Base-by-base conservation (phyloP, 768 basidiomycete genomes). In the Rhodosporidiobolus sp. region DNA sequence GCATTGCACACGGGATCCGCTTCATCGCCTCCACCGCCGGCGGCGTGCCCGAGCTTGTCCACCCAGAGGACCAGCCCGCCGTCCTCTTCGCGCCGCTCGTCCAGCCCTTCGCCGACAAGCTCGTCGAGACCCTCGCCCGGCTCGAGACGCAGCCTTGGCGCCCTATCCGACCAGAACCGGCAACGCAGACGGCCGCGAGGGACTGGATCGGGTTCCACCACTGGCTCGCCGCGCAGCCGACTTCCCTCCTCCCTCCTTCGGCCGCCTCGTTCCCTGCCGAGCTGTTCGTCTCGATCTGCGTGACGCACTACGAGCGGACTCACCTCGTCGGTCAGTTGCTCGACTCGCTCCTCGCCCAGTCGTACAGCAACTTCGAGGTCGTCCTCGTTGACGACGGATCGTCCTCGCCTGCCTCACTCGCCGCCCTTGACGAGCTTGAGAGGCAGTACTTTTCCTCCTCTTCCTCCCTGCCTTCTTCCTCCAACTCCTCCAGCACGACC, bases 311-410 rank as follows among this genome's bases (percentile, higher is more conserved):
- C 67, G 71, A 76, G 56, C 75, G 75, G 0, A 50, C 75, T 20
- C 60, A 71, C 17, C 68, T 76, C 30, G 35, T 76, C n/a, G 52
- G 65, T 0, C 75, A 76, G 24, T 58, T 76, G 7, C 67, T 76
- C 54, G 65, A 67, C 58, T 63, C 67, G 19, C 66, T 76, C 43
- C 61, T 69, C n/a, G 52, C 17, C 8, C 75, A 76, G 46, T 54
- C 58, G 0, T 73, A 70, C 50, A 48, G 52, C 48, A 67, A 67
- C 48, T 70, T 68, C 59, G 65, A 70, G 46, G 72, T 76, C 43
- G 32, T 76, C 65, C 58, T 76, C 38, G 62, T 76, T 58, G 75
- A 76, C 59, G 75, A 76, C 48, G 75, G 75, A 2, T 76, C 75
- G 16, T 9, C 62, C 10, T 54, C 61, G 1, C 38, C 53, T 1